phyloP scores from a whole-genome alignment of 495 filamentous ascomycete species.

The Hypomontagnella submonticulosa region DNA sequence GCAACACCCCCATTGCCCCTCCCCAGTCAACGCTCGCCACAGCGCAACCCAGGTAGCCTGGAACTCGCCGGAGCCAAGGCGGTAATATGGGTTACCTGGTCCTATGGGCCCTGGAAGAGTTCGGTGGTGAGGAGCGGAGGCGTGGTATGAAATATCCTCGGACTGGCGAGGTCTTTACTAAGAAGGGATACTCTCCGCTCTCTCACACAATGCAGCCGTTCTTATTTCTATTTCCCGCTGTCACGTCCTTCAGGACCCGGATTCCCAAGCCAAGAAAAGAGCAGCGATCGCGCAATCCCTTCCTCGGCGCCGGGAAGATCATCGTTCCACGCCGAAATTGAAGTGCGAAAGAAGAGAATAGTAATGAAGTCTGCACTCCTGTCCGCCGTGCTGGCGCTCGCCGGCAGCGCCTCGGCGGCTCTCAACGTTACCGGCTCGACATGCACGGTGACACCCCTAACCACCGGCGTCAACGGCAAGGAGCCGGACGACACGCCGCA shows the following conservation, averaged over 20 bases:
- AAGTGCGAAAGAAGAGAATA: neutral
- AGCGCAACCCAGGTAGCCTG: conserved; percentile 30
- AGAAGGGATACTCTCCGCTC: conserved; percentile 12
- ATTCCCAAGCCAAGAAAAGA: conserved; percentile 12
- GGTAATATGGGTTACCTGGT: conserved; percentile 34
- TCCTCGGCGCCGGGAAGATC: conserved; percentile 12
- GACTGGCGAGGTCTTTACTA: conserved; percentile 9
- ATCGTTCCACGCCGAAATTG: neutral
- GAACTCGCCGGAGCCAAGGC: conserved; percentile 27
- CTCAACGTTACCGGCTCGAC: conserved; percentile 52
- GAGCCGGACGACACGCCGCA: conserved; percentile 56
- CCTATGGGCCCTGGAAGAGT: conserved; percentile 19
- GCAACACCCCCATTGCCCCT: conserved; percentile 14
- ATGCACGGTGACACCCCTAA: conserved; percentile 52
- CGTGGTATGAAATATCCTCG: conserved; percentile 23
- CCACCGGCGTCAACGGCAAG: conserved; percentile 31
- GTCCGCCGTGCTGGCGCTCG: conserved; percentile 29
- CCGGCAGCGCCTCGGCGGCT: conserved; percentile 32
- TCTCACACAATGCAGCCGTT: conserved; percentile 5
- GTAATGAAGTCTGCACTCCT: conserved; percentile 38
- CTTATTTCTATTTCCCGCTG: conserved; percentile 6
- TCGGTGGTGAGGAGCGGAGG: conserved; percentile 14
- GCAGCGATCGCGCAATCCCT: conserved; percentile 13
- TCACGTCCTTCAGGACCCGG: conserved; percentile 5
- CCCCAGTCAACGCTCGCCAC: conserved; percentile 7